These are phyloP conservation scores for Colletotrichum spinosum DNA, from an alignment of 2,329 filamentous ascomycete genomes.

Conservation along the genomic window DNA sequence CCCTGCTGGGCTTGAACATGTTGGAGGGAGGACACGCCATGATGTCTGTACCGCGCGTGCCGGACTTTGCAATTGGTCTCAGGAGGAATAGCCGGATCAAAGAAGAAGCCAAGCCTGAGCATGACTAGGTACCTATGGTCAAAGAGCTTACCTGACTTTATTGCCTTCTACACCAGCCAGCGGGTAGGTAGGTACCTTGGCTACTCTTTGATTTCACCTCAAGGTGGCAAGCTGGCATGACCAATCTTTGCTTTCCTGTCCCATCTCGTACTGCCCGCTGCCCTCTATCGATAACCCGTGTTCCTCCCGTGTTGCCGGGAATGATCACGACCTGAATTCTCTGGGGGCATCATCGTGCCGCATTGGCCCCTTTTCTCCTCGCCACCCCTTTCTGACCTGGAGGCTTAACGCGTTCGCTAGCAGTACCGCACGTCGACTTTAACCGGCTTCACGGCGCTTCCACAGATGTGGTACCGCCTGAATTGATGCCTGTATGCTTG, in stretches of 20 bases:
- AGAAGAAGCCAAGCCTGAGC: too few species aligned
- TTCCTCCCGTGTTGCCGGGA: conserved; percentile 8
- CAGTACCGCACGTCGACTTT: conserved; percentile 17
- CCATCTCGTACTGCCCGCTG: neutral
- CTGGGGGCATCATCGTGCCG: conserved; percentile 2
- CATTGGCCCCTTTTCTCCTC: conserved; percentile 9
- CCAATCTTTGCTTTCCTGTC: neutral
- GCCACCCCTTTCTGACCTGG: neutral
- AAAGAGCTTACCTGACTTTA: too few species aligned
- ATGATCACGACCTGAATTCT: neutral
- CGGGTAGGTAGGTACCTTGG: too few species aligned
- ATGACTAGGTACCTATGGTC: too few species aligned
- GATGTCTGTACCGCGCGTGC: too few species aligned
- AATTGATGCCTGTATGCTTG: neutral
- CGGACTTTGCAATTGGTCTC: too few species aligned
- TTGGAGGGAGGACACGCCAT: too few species aligned
- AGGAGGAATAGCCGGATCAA: too few species aligned
- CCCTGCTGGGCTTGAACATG: too few species aligned
- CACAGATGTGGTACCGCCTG: conserved; percentile 24
- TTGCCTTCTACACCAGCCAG: too few species aligned
- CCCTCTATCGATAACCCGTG: neutral
- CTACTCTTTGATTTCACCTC: too few species aligned
- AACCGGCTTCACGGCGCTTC: conserved; percentile 18
- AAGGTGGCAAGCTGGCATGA: too few species aligned
- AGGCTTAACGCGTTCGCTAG: neutral